These are phyloP conservation scores for Blepharisma japonicum DNA, from an alignment of 73 alveolate species.

Conservation along the genomic window DNA sequence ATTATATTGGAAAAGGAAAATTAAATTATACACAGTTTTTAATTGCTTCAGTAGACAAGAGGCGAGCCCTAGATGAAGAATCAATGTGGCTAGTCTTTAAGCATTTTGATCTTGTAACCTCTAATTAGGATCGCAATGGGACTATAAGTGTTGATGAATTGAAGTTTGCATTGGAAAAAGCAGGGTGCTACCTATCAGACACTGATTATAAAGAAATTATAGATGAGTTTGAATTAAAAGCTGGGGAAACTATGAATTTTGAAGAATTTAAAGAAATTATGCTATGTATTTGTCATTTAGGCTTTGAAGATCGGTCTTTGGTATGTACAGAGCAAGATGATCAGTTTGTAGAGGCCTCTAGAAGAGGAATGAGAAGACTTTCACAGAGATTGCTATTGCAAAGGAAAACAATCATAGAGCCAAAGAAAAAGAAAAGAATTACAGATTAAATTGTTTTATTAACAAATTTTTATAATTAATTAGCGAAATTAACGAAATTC, in stretches of 20 bases:
- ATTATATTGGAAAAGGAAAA: constrained; percentile 43
- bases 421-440: too few relatives aligned
- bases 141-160: constrained; percentile 7
- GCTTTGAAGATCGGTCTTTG: background rate
- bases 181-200: constrained; percentile 14
- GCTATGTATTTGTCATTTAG: constrained; percentile 28
- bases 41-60: constrained; percentile 37
- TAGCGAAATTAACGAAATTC: constrained; percentile 8
- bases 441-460: too few relatives aligned
- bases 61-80: constrained; percentile 29
- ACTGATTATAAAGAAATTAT: constrained; percentile 1
- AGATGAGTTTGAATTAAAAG: constrained; percentile 14
- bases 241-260: constrained; percentile 14
- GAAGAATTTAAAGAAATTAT: constrained; percentile 25
- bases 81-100: constrained; percentile 31
- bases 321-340: too few relatives aligned
- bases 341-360: too few relatives aligned
- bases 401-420: too few relatives aligned
- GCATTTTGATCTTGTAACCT: constrained; percentile 2
- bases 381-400: too few relatives aligned
- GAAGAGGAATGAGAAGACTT: too few relatives aligned
- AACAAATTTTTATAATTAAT: too few relatives aligned
- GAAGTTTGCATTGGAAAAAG: constrained; percentile 15
- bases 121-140: background rate
- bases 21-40: constrained; percentile 43